phyloP scores from a whole-genome alignment of 805 yeast species.

The Vanderwaltozyma yarrowii region DNA sequence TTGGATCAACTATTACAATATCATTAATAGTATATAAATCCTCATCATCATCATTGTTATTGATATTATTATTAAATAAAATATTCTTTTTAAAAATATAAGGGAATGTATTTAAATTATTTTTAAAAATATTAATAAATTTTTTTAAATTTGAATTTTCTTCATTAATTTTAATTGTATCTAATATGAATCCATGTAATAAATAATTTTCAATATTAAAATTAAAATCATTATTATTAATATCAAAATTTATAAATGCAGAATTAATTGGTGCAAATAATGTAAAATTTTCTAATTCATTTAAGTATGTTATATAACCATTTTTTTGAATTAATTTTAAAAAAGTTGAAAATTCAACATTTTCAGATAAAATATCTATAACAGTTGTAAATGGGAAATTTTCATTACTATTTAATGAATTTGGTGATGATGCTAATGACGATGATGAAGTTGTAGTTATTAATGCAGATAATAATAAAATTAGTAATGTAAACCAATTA shows the following conservation, averaged over 20 bases:
- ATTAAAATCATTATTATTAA: neutral
- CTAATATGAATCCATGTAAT: slow-evolving; percentile 29
- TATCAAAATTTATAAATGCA: slow-evolving; percentile 41
- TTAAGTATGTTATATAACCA: slow-evolving; percentile 53
- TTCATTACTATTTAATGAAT: too few species aligned
- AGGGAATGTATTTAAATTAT: neutral
- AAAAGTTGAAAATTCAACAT: slow-evolving; percentile 58
- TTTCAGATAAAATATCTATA: slow-evolving; percentile 57
- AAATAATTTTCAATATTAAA: slow-evolving; percentile 22
- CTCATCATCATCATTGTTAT: slow-evolving; percentile 2
- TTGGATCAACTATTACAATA: slow-evolving; percentile 41
- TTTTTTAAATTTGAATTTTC: slow-evolving; percentile 4
- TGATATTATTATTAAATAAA: neutral
- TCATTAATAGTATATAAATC: slow-evolving; percentile 16
- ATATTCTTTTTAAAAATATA: slow-evolving; percentile 1
- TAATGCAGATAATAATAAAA: too few species aligned
- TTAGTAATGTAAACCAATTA: too few species aligned
- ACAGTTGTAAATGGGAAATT: slow-evolving; percentile 23
- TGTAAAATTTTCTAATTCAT: slow-evolving; percentile 52
- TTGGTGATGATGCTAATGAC: too few species aligned
- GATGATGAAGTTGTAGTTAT: too few species aligned
- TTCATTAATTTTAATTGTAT: slow-evolving; percentile 14
- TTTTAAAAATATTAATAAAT: slow-evolving; percentile 1
- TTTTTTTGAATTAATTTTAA: slow-evolving; percentile 49
- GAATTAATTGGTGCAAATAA: slow-evolving; percentile 74